Percentiles rank a stretch among this genome's conserved stretches.
Conservation (phyloP, 2,329 filamentous ascomycete species). For the Colletotrichum spaethianum region DNA sequence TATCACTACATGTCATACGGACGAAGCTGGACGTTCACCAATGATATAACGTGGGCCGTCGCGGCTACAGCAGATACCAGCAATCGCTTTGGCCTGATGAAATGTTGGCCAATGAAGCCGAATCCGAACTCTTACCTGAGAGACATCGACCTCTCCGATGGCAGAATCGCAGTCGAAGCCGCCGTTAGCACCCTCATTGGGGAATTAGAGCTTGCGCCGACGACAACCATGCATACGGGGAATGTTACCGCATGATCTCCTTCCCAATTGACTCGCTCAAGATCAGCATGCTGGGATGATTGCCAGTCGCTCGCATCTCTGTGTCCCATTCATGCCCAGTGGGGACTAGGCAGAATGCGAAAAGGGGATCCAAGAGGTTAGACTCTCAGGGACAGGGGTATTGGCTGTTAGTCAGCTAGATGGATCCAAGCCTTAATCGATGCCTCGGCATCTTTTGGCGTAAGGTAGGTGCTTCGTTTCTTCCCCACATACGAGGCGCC, state of each 20-base stretch:
- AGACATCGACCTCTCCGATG: not conserved
- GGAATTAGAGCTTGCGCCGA: not conserved
- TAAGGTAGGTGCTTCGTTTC: too few species aligned
- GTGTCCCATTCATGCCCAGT: not conserved
- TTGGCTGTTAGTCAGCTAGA: constrained; percentile 10
- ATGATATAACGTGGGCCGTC: not conserved
- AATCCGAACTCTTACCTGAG: not conserved
- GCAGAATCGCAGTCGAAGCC: not conserved
- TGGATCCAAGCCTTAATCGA: constrained; percentile 2
- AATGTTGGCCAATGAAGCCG: not conserved
- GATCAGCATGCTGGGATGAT: not conserved
- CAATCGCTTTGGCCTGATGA: not conserved
- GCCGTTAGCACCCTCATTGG: not conserved
- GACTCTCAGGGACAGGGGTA: constrained; percentile 13
- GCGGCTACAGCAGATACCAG: not conserved
- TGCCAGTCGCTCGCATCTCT: not conserved
- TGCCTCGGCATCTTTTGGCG: constrained; percentile 32
- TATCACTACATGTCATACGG: not conserved
- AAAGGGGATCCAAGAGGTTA: not conserved
- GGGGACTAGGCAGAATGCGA: not conserved
- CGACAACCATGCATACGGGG: not conserved
- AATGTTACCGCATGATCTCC: not conserved
- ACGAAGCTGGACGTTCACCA: not conserved
- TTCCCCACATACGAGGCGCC: too few species aligned
- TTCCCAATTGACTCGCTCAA: not conserved